Evolutionary conservation across 768 basidiomycete genomes (phyloP), one percentile per base, ranked within the genome.

Genomic region (Auricularia heimuer): DNA sequence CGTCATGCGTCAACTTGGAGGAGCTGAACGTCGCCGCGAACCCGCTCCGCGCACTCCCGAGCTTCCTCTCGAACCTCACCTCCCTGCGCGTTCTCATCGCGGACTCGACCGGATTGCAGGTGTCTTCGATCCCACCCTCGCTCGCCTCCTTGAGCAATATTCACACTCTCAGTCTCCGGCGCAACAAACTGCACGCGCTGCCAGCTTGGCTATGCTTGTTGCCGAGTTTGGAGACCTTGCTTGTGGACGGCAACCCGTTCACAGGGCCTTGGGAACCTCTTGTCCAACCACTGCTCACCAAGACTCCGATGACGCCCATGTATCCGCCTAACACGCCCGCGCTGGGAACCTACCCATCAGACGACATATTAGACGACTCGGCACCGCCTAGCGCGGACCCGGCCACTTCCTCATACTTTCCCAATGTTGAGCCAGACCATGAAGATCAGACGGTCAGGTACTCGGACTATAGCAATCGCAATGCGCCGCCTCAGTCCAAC

Each of bases 221-320:
- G n/a, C 83, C 86, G 21, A 81, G 82, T 36, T 79, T 99, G 60
- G 92, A 96, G 74, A 89, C 87, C 1, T 78, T 99, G 3, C 89
- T 88, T 68, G 85, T 99, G n/a, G 96, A 98, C 68, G 89, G 87
- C 18, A 99, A 99, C 73, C 94, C 95, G 7, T 98, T 99, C 76
- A 90, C 92, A 70, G 91, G 90, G 7, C 91, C 92, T 1, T 97
- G 94, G 92, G 86, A 88, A 71, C 87, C 90, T 37, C 80, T 99
- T 63, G 86, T 97, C 33, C 90, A 89, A 65, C 93, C 94, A 0
- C 79, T 98, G 61, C 79, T 94, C 8, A 81, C 86, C 63, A 85
- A 85, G 71, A 73, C 77, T 29, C 83, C 86, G 33, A 75, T 80
- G 70, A 82, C 83, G 1, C 87, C 87, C 29, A 74, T 80, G 37